Evolutionary conservation across 2,329 filamentous ascomycete species (phyloP).

Genomic region (Epichloe sylvatica): DNA sequence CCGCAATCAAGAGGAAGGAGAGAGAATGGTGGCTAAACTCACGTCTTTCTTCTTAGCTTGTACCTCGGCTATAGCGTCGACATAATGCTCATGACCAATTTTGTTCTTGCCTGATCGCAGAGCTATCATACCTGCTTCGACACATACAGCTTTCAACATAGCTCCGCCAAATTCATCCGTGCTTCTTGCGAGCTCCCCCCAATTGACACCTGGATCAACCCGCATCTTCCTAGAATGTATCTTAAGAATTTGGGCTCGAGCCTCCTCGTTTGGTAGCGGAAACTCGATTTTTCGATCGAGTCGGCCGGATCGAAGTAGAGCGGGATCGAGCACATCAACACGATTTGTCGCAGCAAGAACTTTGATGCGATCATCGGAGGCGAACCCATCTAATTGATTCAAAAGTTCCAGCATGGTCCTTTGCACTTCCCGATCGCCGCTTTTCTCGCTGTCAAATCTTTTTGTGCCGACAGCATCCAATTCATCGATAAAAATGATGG

Average conservation of each 20-base stretch:
- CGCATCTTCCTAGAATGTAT: slow-evolving; percentile 99
- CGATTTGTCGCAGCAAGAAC: slow-evolving; percentile 90
- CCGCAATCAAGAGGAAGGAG: too few species aligned
- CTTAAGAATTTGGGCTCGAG: slow-evolving; percentile 87
- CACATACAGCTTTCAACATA: slow-evolving; percentile 95
- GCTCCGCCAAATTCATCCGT: slow-evolving; percentile 98
- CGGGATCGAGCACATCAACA: slow-evolving; percentile 85
- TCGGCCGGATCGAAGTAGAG: slow-evolving; percentile 78
- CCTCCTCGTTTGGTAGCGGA: slow-evolving; percentile 93
- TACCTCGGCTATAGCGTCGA: slow-evolving; percentile 94
- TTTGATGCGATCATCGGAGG: slow-evolving; percentile 92
- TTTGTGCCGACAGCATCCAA: slow-evolving; percentile 97
- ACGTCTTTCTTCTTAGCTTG: slow-evolving; percentile 90
- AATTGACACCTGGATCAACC: slow-evolving; percentile 85
- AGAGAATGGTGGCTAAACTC: slow-evolving; percentile 16
- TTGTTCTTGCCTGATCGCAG: slow-evolving; percentile 87
- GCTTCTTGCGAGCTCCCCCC: slow-evolving; percentile 85
- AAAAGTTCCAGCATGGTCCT: slow-evolving; percentile 97
- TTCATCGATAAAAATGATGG: slow-evolving; percentile 99
- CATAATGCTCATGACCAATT: slow-evolving; percentile 96
- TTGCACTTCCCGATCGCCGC: slow-evolving; percentile 93
- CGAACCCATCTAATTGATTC: slow-evolving; percentile 96
- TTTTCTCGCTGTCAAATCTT: slow-evolving; percentile 97
- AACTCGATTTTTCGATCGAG: slow-evolving; percentile 97
- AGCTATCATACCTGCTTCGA: slow-evolving; percentile 98